Conservation (phyloP, 2,329 filamentous ascomycete species). For the Aspergillus udagawae region DNA sequence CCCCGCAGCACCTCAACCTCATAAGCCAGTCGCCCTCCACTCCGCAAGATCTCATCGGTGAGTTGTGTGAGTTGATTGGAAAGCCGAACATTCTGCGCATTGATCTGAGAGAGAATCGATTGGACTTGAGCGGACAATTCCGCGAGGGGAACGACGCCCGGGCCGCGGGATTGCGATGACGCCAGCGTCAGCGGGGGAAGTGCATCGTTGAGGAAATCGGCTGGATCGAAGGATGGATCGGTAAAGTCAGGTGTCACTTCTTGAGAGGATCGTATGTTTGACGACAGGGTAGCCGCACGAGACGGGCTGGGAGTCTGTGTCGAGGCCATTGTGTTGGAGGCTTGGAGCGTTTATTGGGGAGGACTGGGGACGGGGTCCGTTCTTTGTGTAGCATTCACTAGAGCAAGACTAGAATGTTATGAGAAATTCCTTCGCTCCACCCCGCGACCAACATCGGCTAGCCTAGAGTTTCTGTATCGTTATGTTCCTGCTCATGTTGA, state of each 20-base stretch:
- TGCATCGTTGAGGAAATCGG: conserved; percentile 76
- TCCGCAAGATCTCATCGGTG: conserved; percentile 90
- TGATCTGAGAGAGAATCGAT: conserved; percentile 78
- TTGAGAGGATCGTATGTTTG: conserved; percentile 30
- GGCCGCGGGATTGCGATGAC: conserved; percentile 39
- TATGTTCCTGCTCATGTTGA: background rate
- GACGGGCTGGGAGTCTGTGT: conserved; percentile 24
- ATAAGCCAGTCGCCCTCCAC: conserved; percentile 83
- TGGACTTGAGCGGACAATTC: conserved; percentile 79
- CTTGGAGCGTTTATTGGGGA: conserved; percentile 1
- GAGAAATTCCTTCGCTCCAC: background rate
- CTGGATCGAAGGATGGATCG: conserved; percentile 72
- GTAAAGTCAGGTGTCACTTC: conserved; percentile 68
- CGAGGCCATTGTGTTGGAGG: conserved; percentile 7
- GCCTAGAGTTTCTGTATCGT: background rate
- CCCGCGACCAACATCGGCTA: background rate
- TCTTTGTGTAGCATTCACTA: background rate
- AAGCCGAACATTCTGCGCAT: conserved; percentile 78
- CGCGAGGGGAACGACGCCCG: conserved; percentile 58
- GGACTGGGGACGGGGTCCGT: background rate
- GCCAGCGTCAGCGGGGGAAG: conserved; percentile 64
- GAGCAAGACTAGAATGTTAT: background rate
- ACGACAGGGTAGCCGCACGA: conserved; percentile 12
- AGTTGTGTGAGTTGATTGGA: conserved; percentile 79
- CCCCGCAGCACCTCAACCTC: conserved; percentile 92